phyloP scores from a whole-genome alignment of 768 basidiomycete genomes.

The Phlebiopsis gigantea region DNA sequence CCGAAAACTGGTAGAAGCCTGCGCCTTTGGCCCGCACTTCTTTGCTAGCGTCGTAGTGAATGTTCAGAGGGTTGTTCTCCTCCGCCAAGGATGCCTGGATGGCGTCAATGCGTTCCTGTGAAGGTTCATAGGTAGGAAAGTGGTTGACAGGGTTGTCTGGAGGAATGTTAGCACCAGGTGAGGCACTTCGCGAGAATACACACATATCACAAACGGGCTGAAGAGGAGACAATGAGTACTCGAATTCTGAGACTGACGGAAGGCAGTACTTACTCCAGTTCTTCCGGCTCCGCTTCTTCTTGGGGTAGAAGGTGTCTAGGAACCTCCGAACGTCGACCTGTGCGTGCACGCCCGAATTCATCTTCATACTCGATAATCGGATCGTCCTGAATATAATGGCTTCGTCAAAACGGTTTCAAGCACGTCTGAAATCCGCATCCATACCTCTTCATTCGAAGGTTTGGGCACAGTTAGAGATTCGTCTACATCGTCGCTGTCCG shows the following conservation, averaged over 20 bases:
- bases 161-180: constrained; percentile 6
- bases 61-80: constrained; percentile 60
- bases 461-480: constrained; percentile 66
- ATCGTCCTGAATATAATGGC: constrained; percentile 46
- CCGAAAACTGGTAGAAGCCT: constrained; percentile 88
- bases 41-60: constrained; percentile 76
- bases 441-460: constrained; percentile 30
- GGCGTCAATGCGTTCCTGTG: constrained; percentile 71
- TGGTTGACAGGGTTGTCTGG: constrained; percentile 77
- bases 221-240: constrained; percentile 23
- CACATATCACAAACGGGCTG: constrained; percentile 24
- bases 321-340: constrained; percentile 66
- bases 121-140: constrained; percentile 86
- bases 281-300: constrained; percentile 45
- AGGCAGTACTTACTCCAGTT: constrained; percentile 43
- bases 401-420: neutral
- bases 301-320: constrained; percentile 56
- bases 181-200: neutral
- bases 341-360: constrained; percentile 78
- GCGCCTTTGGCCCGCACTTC: constrained; percentile 90
- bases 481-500: constrained; percentile 73
- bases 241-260: too few relatives aligned
- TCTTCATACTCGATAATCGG: constrained; percentile 83
- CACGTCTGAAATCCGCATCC: neutral
- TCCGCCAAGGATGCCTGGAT: constrained; percentile 69